These are phyloP conservation scores for Begonia masoniana DNA, from an alignment of 306 rosid species.

Conservation along the genomic window DNA sequence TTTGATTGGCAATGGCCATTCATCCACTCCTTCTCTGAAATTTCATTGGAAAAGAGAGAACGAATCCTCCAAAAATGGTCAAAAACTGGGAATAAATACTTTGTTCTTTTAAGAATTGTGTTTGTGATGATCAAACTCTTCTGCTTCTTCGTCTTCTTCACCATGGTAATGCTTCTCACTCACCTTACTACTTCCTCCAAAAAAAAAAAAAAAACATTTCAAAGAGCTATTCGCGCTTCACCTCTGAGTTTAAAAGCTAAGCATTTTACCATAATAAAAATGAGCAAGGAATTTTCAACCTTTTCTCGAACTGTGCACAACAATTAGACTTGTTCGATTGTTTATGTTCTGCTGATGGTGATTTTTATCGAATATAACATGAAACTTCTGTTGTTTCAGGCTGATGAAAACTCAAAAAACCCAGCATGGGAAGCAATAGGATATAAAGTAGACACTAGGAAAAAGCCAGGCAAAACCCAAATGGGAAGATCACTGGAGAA, in stretches of 20 bases:
- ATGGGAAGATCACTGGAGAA: slow-evolving; percentile 66
- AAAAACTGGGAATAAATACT: slow-evolving; percentile 39
- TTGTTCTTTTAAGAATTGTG: slow-evolving; percentile 29
- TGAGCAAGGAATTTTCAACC: neutral
- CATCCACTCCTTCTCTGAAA: slow-evolving; percentile 53
- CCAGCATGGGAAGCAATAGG: slow-evolving; percentile 63
- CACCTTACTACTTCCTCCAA: neutral
- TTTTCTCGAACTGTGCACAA: too few relatives aligned
- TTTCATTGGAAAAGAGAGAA: slow-evolving; percentile 69
- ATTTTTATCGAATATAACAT: neutral
- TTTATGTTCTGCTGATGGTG: neutral
- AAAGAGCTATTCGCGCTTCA: too few relatives aligned
- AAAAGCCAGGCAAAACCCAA: slow-evolving; percentile 14
- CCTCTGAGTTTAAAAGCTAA: too few relatives aligned
- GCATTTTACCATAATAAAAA: too few relatives aligned
- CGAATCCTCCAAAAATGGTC: slow-evolving; percentile 51
- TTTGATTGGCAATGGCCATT: slow-evolving; percentile 69
- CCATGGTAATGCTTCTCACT: slow-evolving; percentile 42
- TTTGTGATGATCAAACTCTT: slow-evolving; percentile 49
- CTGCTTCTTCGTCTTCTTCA: slow-evolving; percentile 57
- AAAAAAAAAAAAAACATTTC: too few relatives aligned
- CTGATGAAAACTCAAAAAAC: slow-evolving; percentile 41
- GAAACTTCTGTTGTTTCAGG: slow-evolving; percentile 21
- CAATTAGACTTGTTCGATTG: too few relatives aligned
- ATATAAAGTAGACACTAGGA: slow-evolving; percentile 37